These are phyloP conservation scores for Clohesyomyces aquaticus DNA, from an alignment of 495 filamentous ascomycete species.

Conservation along the genomic window DNA sequence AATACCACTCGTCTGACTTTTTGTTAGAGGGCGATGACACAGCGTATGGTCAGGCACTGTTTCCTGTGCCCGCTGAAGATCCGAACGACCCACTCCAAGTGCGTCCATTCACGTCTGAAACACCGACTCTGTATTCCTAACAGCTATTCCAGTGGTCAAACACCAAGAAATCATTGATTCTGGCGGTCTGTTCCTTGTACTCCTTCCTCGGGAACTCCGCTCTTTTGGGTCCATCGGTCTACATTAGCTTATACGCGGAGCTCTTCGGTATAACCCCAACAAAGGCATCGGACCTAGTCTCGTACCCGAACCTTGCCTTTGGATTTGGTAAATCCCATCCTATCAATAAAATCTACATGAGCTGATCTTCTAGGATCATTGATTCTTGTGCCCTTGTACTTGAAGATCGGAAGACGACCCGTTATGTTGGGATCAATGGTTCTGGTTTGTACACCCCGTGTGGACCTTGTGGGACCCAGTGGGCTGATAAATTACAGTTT, in stretches of 20 bases:
- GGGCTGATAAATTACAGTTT: conserved; percentile 49
- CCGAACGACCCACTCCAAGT: conserved; percentile 63
- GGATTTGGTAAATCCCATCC: conserved; percentile 58
- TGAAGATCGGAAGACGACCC: conserved; percentile 61
- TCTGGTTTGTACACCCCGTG: conserved; percentile 45
- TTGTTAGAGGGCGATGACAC: conserved; percentile 65
- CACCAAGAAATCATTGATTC: conserved; percentile 63
- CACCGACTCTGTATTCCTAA: conserved; percentile 5
- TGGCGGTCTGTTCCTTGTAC: conserved; percentile 62
- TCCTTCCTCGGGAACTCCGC: conserved; percentile 66
- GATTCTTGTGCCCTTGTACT: conserved; percentile 59
- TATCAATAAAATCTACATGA: background rate
- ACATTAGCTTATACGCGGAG: conserved; percentile 60
- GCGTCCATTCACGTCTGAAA: background rate
- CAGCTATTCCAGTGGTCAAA: conserved; percentile 53
- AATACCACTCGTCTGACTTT: conserved; percentile 10
- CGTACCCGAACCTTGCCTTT: conserved; percentile 66
- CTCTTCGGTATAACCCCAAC: conserved; percentile 58
- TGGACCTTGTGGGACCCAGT: background rate
- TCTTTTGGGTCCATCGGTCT: conserved; percentile 62
- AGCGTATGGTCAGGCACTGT: conserved; percentile 63
- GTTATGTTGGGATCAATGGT: conserved; percentile 58
- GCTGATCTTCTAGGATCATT: conserved; percentile 12
- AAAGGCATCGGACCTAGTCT: conserved; percentile 60
- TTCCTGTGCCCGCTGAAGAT: conserved; percentile 64